These are phyloP conservation scores for Canariomyces notabilis DNA, from an alignment of 2,329 filamentous ascomycete genomes.

Conservation along the genomic window DNA sequence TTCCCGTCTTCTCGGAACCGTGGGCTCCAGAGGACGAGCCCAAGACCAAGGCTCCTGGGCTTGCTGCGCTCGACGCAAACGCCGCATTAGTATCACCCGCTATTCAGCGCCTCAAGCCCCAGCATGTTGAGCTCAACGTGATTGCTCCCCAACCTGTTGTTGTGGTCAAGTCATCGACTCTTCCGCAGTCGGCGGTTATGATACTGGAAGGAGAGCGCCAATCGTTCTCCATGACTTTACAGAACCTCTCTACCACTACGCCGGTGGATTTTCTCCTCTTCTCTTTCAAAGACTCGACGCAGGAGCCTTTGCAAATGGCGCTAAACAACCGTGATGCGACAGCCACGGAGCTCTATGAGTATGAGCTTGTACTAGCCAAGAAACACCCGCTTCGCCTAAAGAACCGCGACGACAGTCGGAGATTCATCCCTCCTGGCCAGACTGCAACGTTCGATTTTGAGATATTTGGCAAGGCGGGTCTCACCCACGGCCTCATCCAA, in stretches of 20 bases:
- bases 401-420: slow-evolving; percentile 46
- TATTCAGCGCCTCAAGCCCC: slow-evolving; percentile 37
- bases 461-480: slow-evolving; percentile 77
- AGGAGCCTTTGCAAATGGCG: slow-evolving; percentile 68
- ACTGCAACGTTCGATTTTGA: slow-evolving; percentile 74
- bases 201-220: slow-evolving; percentile 84
- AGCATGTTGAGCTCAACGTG: slow-evolving; percentile 62
- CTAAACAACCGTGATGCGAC: slow-evolving; percentile 72
- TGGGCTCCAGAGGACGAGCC: slow-evolving; percentile 66
- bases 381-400: slow-evolving; percentile 61
- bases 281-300: slow-evolving; percentile 85
- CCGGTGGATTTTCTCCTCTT: slow-evolving; percentile 81
- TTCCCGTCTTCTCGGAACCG: slow-evolving; percentile 73
- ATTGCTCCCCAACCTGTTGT: slow-evolving; percentile 76
- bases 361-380: slow-evolving; percentile 72
- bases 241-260: slow-evolving; percentile 67
- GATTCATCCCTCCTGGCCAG: slow-evolving; percentile 61
- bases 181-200: slow-evolving; percentile 85
- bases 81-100: slow-evolving; percentile 35
- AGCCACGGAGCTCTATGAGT: slow-evolving; percentile 76
- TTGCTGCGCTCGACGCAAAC: slow-evolving; percentile 51
- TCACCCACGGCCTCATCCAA: slow-evolving; percentile 73
- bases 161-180: slow-evolving; percentile 66
- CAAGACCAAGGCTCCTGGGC: slow-evolving; percentile 73
- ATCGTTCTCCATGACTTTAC: slow-evolving; percentile 70